These are phyloP conservation scores for Acanthamoeba pearcei DNA, from an alignment of 208 protist genomes.

Conservation along the genomic window DNA sequence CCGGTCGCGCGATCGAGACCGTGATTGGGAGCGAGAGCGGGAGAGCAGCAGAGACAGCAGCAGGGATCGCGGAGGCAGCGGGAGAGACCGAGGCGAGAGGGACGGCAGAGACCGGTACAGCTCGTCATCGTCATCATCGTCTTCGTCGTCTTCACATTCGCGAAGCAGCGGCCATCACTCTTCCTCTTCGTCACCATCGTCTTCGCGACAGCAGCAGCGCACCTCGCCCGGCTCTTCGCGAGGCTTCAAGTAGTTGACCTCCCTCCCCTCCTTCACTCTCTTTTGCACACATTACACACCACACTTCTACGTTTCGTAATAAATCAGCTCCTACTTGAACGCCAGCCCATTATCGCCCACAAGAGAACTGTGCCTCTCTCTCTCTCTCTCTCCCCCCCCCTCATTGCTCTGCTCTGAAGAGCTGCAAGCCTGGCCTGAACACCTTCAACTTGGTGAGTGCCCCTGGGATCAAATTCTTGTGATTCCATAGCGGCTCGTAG, in stretches of 20 bases:
- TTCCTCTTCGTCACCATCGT: slow-evolving; percentile 21
- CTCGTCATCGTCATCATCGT: not conserved
- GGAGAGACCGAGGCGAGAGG: not conserved
- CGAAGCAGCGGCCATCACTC: slow-evolving; percentile 6
- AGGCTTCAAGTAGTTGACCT: not conserved
- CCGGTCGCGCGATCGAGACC: slow-evolving; percentile 17
- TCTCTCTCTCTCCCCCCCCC: too few species aligned
- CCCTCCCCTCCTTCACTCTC: too few species aligned
- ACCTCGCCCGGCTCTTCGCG: slow-evolving; percentile 14
- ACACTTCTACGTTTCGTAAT: too few species aligned
- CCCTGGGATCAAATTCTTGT: too few species aligned
- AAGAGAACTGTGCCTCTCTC: too few species aligned
- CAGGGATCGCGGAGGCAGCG: not conserved
- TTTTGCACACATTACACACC: too few species aligned
- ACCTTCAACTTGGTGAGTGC: too few species aligned
- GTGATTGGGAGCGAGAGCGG: slow-evolving; percentile 57
- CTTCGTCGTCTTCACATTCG: not conserved
- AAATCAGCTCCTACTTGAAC: too few species aligned
- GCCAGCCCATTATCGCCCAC: too few species aligned
- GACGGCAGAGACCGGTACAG: not conserved
- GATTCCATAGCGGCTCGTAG: too few species aligned
- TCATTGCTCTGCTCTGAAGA: too few species aligned
- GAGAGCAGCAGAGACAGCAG: slow-evolving; percentile 11
- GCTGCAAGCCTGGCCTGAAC: too few species aligned
- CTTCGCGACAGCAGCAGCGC: not conserved